Conservation (phyloP, 768 basidiomycete species). For the Crepidotus variabilis region DNA sequence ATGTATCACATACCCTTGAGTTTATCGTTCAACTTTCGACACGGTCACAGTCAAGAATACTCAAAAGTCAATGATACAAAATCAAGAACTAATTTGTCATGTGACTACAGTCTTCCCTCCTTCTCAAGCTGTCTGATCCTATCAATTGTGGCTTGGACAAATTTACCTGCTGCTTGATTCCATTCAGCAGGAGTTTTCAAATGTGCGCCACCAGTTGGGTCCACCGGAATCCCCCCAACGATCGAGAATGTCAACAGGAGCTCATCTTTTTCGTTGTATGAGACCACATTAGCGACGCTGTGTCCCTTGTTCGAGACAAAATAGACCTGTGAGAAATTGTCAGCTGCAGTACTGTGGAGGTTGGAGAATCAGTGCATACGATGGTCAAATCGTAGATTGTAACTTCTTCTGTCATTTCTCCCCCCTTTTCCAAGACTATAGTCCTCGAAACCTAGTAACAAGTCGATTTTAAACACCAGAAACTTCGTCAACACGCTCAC, state of each 20-base stretch:
- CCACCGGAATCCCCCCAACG: slow-evolving; percentile 24
- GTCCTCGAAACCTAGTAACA: slow-evolving; percentile 11
- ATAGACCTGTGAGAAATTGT: slow-evolving; percentile 15
- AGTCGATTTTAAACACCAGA: slow-evolving; percentile 13
- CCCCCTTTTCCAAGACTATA: not conserved
- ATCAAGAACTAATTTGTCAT: not conserved
- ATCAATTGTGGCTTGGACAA: slow-evolving; percentile 10
- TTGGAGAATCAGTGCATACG: slow-evolving; percentile 7
- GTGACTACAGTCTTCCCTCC: slow-evolving; percentile 6
- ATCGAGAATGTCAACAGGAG: slow-evolving; percentile 23
- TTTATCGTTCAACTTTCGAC: not conserved
- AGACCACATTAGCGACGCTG: slow-evolving; percentile 22
- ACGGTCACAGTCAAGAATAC: too few species aligned
- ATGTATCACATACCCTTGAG: not conserved
- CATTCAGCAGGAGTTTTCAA: not conserved
- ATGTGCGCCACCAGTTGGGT: slow-evolving; percentile 11
- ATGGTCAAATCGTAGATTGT: slow-evolving; percentile 20
- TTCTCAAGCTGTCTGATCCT: slow-evolving; percentile 19
- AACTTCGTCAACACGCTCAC: not conserved
- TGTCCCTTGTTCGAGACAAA: slow-evolving; percentile 13
- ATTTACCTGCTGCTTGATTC: slow-evolving; percentile 4
- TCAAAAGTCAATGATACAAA: too few species aligned
- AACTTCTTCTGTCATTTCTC: slow-evolving; percentile 13
- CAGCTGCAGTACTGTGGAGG: not conserved
- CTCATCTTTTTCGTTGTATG: slow-evolving; percentile 20